Evolutionary conservation across 2,329 filamentous ascomycete species (phyloP), one percentile per base, ranked within the genome.

Genomic region (Fusarium musae): DNA sequence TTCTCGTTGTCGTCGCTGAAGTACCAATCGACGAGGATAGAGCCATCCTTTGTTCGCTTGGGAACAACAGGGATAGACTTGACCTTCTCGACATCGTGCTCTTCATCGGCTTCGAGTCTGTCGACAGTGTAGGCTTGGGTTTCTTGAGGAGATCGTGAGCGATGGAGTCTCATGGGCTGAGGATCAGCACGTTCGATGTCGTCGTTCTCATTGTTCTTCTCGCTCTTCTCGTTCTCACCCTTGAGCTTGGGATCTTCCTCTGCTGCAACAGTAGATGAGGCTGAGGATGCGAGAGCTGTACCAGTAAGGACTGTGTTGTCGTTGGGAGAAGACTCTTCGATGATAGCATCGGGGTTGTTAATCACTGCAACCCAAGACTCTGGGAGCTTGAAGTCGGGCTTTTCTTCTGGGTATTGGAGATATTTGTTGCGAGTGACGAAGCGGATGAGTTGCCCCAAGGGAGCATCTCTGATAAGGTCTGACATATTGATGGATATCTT

Each of bases 371-470:
- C 63, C 82, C 83, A 84, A 3, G 79, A 65, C 28, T 80, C 78
- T 7, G 89, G 89, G 9, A 87, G 81, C 64, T 85, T 76, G 73
- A 91, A 92, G 73, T 83, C 88, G 28, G 85, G 73, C 66, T 82
- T 82, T 70, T 92, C 90, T 81, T 91, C 90, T 21, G 89, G 89
- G 67, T 91, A 91, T 65, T 85, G 84, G 17, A 92, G 82, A 47
- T 87, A 77, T 46, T 80, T 84, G 76, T 89, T 89, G 37, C 80
- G 79, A 6, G 89, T 88, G 60, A 86, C 56, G 74, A 83, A 87
- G 74, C 90, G 85, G 72, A 91, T 84, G 54, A 90, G 73, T 73
- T 91, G 89, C 73, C 90, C 90, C 70, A 90, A 74, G 34, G 89
- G 85, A 66, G 89, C 85, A 63, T 91, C 89, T 78, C 88, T 83